Evolutionary conservation across 2,329 filamentous ascomycete species (phyloP), one percentile per base, ranked within the genome.

Genomic region (Scedosporium apiospermum): DNA sequence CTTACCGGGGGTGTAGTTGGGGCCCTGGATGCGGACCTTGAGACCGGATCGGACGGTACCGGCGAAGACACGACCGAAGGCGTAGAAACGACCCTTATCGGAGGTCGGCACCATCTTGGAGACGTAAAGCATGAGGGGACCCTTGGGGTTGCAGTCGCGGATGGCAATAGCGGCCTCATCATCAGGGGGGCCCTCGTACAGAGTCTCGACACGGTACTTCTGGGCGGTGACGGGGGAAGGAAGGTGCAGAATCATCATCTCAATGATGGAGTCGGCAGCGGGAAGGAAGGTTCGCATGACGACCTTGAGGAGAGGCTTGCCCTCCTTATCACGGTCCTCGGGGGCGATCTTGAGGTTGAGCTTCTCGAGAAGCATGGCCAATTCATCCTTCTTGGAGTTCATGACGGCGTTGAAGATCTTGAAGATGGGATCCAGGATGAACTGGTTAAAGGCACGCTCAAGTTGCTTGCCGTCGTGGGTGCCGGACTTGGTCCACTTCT

Each of bases 51-150:
- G 85, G 83, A 97, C 95, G 77, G 93, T 98, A 90, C 95, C 95
- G 72, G 95, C 84, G 87, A 98, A 99, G 82, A 99, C 95, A 96
- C 95, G 95, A 82, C 95, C 95, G 83, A 99, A 99, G 78, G 95
- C 95, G 84, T 97, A 99, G 91, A 99, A 99, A 82, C 95, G 93
- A 81, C 95, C 95, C 89, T 97, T 98, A 77, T 99, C 95, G 73
- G 92, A 96, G 71, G 95, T 99, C 74, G 95, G 95, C 75, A 99
- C 95, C 95, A 99, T 99, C 91, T 99, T 99, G 80, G 95, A 99
- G 79, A 99, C 93, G 90, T 99, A 99, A 71, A 98, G 86, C 95
- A 99, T 99, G 80, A 99, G 95, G 74, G 93, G 91, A 78, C 86
- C 95, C 85, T 96, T 96, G 80, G 93, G 85, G 79, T 99, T 91